phyloP scores from a whole-genome alignment of 176 grass and related monocot genomes.

The Raddia distichophylla region DNA sequence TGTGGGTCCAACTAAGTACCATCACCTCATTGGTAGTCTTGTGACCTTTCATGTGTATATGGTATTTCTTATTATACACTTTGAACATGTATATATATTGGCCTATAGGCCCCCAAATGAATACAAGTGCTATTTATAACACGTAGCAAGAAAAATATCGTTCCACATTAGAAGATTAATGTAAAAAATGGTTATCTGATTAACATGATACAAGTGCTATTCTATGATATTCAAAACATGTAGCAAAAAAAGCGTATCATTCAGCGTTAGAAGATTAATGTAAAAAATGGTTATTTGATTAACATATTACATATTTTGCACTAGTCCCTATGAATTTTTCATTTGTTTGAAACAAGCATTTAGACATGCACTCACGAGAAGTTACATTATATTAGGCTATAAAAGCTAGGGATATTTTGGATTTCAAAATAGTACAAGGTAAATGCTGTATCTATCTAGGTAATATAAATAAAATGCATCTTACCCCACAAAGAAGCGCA shows the following conservation, averaged over 20 bases:
- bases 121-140: no score
- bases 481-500: constrained; percentile 99
- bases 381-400: constrained; percentile 15
- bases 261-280: neutral
- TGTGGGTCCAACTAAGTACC: no score
- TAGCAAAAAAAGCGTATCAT: neutral
- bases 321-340: neutral
- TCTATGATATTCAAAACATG: no score
- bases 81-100: no score
- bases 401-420: constrained; percentile 18
- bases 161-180: no score
- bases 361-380: neutral
- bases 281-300: neutral
- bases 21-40: no score
- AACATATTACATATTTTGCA: neutral
- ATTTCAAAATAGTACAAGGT: neutral
- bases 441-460: neutral
- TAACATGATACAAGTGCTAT: no score
- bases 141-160: no score
- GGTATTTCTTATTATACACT: no score
- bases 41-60: no score
- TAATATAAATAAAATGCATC: constrained; percentile 35
- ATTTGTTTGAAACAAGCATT: neutral
- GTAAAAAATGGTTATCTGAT: no score
- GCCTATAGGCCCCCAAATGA: no score